Base-by-base conservation (phyloP, 2,329 filamentous ascomycete species). In the Zelopaecilomyces penicillatus region DNA sequence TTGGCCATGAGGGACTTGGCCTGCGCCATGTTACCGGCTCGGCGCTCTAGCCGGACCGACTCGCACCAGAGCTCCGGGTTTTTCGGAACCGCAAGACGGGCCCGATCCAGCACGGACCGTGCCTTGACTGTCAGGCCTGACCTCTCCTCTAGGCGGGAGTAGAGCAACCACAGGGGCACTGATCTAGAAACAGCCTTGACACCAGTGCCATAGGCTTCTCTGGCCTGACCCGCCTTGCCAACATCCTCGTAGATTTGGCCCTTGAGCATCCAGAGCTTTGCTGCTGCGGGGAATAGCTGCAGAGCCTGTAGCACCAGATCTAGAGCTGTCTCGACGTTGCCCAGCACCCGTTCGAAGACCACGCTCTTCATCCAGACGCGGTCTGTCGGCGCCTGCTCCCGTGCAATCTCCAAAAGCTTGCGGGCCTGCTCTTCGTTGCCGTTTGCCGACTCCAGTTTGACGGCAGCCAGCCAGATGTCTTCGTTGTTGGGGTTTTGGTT, bases 251-350 rank as follows among this genome's bases (percentile, higher is more conserved):
- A 98, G 50, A 97, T 93, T 61, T 98, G 93, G 0, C 94, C 93
- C 67, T 98, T 98, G 71, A 95, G 87, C 86, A 97, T 96, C 84
- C 91, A 96, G 27, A 98, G 75, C 66, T 97, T 97, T 42, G 87
- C 76, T 9, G 85, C 80, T 37, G 82, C 78, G 1, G 93, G 91
- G 69, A 95, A 98, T 7, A 87, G 76, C 52, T 90, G 83, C 32
- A 98, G 71, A 1, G 85, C 93, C 60, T 94, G 84, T 48, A 90
- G 87, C 37, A 87, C 87, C 8, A 98, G 80, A 57, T 94, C 86
- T 10, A 98, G 75, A 0, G 93, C 90, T 2, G 82, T 80, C 39
- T 95, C 87, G 28, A 74, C 73, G 55, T 93, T 84, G 45, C 83
- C 85, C 26, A 87, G 73, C 54, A 95, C 87, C 10, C 93, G 80